Evolutionary conservation across 768 basidiomycete genomes (phyloP), one percentile per base, ranked within the genome.

Genomic region (Termitomyces heimii): DNA sequence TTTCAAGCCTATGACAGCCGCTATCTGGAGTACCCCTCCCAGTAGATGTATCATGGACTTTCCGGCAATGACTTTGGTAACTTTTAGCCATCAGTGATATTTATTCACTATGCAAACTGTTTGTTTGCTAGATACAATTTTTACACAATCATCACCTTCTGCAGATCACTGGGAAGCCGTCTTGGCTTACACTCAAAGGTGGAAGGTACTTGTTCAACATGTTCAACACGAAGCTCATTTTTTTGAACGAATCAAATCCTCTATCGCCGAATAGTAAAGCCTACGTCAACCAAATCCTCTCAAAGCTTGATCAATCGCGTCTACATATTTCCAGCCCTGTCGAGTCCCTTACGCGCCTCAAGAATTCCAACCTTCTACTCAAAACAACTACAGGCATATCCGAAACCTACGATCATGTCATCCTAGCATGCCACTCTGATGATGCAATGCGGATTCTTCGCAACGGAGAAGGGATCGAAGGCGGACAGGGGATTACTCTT

Each of bases 1-100:
- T 26, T 53, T 31, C 8, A 53, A 88, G 88, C 88, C 88, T 0
- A 86, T 92, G 86, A 88, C 86, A 8, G 88, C 87, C 1, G 85
- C 86, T 2, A 84, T 92, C 40, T 92, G 89, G 89, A 88, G 83
- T 45, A 89, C 86, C 0, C 84, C 87, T 0, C 84, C 89, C 9
- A 83, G 84, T 60, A 80, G 81, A 63, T 88, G 86, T 60, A 77
- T 81, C 3, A 69, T 84, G 50, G 85, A 88, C 60, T 88, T 92
- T 64, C 88, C 88, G 8, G 87, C 84, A 0, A 75, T 72, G 40
- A 89, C 88, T 0, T 69, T 90, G 68, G 83, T 83, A 56, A 5
- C 71, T 56, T 56, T 18, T 29, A 53, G 29, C 34, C 31, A 14
- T 39, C 20, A n/a, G n/a, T 24, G 32, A 22, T 7, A n/a, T 3